phyloP scores from a whole-genome alignment of 2,329 filamentous ascomycete genomes.

The Pseudogymnoascus sp. region DNA sequence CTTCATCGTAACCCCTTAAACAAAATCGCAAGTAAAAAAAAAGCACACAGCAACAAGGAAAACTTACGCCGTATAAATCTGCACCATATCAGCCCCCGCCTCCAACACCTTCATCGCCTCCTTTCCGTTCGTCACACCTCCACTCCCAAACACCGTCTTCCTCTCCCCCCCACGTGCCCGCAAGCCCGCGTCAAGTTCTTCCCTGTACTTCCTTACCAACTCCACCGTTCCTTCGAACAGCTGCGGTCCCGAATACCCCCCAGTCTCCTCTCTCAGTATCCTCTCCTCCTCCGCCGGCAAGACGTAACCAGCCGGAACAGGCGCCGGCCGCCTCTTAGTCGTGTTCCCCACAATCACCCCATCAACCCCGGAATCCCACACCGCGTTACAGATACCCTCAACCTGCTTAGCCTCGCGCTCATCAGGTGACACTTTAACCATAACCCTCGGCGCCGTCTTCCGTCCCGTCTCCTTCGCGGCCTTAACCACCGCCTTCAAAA shows the following conservation, averaged over 20 bases:
- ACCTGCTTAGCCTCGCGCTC: constrained; percentile 82
- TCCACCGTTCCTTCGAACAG: constrained; percentile 74
- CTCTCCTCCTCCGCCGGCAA: constrained; percentile 59
- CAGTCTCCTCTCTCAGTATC: constrained; percentile 59
- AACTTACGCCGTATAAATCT: constrained; percentile 69
- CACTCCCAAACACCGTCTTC: constrained; percentile 88
- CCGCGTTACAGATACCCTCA: constrained; percentile 77
- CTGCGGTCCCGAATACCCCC: constrained; percentile 84
- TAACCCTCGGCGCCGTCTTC: constrained; percentile 68
- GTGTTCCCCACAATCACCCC: constrained; percentile 97
- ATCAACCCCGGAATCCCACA: constrained; percentile 77
- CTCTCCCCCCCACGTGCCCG: constrained; percentile 34
- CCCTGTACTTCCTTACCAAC: constrained; percentile 72
- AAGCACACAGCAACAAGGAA: background rate
- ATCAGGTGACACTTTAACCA: constrained; percentile 97
- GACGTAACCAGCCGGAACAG: constrained; percentile 57
- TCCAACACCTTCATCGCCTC: constrained; percentile 77
- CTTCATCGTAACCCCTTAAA: background rate
- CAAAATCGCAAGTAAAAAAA: background rate
- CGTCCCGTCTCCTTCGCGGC: constrained; percentile 63
- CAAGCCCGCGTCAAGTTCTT: constrained; percentile 45
- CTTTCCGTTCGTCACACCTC: constrained; percentile 81
- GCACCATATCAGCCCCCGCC: constrained; percentile 81
- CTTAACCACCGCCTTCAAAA: constrained; percentile 73
- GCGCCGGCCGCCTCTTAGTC: constrained; percentile 69